Evolutionary conservation across 106 monocot genomes (phyloP).

Genomic region (Triglochin maritima): DNA sequence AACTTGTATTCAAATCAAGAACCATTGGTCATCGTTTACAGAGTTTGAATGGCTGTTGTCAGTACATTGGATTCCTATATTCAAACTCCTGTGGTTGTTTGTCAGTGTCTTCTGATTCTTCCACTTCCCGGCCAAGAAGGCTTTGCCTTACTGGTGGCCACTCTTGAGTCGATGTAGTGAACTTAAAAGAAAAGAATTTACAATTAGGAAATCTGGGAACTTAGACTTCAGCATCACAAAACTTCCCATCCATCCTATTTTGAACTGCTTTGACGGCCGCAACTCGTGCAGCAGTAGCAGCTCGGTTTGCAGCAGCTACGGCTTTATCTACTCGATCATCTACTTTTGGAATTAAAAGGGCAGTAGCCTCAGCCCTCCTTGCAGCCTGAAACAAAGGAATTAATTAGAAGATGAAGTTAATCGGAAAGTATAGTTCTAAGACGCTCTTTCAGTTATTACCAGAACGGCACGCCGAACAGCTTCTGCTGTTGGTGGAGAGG

Average conservation of each 20-base stretch:
- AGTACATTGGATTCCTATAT: background rate
- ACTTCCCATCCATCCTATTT: conserved; percentile 25
- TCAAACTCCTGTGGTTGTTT: background rate
- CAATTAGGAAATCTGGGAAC: background rate
- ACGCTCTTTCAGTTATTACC: conserved; percentile 1
- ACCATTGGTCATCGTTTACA: background rate
- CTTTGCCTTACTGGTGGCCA: background rate
- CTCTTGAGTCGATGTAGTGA: background rate
- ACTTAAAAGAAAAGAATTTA: conserved; percentile 2
- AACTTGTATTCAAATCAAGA: background rate
- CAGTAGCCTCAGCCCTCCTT: conserved; percentile 14
- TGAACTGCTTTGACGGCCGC: conserved; percentile 30
- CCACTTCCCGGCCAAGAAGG: background rate
- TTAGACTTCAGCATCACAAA: conserved; percentile 11
- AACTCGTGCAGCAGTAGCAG: conserved; percentile 22
- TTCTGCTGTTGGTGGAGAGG: background rate
- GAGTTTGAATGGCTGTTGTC: background rate
- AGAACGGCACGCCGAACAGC: conserved; percentile 10
- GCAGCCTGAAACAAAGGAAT: conserved; percentile 11
- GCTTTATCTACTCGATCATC: conserved; percentile 22
- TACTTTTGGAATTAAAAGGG: background rate
- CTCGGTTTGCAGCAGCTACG: conserved; percentile 14
- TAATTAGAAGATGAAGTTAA: background rate
- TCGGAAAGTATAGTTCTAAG: background rate
- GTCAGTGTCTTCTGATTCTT: background rate